Evolutionary conservation across 148 eudicot species (phyloP).

Genomic region (Rhododendron griersonianum): DNA sequence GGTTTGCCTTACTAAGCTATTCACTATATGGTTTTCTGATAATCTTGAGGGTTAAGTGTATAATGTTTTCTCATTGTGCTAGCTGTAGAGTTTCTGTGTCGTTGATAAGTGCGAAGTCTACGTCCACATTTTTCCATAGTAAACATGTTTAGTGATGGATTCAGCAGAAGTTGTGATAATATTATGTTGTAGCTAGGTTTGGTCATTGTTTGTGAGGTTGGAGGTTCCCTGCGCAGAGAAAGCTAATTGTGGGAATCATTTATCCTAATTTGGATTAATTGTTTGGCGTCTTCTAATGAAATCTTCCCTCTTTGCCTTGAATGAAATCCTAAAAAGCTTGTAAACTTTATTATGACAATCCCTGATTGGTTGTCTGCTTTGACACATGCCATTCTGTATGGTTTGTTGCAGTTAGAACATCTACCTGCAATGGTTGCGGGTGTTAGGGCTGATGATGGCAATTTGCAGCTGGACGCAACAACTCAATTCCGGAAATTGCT

Average conservation of each 20-base stretch:
- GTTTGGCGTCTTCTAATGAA: background rate
- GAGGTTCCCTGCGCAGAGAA: background rate
- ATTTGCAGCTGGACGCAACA: conserved; percentile 41
- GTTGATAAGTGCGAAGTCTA: background rate
- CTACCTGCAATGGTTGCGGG: conserved; percentile 41
- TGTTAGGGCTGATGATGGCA: conserved; percentile 27
- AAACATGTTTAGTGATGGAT: background rate
- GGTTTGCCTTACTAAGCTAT: background rate
- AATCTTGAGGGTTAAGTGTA: background rate
- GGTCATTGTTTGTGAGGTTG: background rate
- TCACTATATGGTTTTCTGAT: background rate
- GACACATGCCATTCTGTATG: background rate
- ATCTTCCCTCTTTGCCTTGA: too few relatives aligned
- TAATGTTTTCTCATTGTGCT: background rate
- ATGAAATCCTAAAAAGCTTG: too few relatives aligned
- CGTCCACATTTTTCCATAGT: background rate
- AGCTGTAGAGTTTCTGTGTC: background rate
- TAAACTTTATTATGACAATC: too few relatives aligned
- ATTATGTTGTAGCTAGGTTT: background rate
- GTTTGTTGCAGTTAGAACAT: conserved; percentile 29
- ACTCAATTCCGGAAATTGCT: conserved; percentile 46
- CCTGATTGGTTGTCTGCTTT: too few relatives aligned
- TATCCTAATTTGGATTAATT: background rate
- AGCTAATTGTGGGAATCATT: background rate
- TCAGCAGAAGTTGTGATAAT: background rate